Conservation (phyloP, 2,329 filamentous ascomycete genomes). For the Ophiocordyceps polyrhachis-furcata region DNA sequence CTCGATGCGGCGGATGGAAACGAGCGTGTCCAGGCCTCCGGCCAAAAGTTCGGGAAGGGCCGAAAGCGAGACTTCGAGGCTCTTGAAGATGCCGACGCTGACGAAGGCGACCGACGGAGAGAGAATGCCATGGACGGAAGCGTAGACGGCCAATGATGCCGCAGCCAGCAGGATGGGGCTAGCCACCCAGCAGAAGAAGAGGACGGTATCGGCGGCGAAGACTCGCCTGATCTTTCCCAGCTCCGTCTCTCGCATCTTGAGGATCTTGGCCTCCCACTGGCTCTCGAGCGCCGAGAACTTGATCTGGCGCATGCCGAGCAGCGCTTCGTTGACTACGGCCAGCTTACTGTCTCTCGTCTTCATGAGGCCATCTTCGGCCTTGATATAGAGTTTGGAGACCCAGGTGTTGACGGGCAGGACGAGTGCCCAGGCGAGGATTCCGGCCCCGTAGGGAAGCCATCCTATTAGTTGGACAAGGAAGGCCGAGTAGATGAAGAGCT, state of each 20-base stretch:
- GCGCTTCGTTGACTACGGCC: slow-evolving; percentile 54
- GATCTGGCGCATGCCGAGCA: slow-evolving; percentile 67
- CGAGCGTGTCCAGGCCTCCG: slow-evolving; percentile 49
- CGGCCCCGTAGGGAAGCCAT: slow-evolving; percentile 48
- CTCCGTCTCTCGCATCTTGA: slow-evolving; percentile 43
- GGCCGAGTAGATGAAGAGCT: slow-evolving; percentile 43
- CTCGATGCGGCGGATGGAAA: slow-evolving; percentile 56
- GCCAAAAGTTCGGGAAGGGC: slow-evolving; percentile 57
- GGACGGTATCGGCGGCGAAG: slow-evolving; percentile 42
- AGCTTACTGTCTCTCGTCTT: slow-evolving; percentile 59
- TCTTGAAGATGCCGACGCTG: slow-evolving; percentile 53
- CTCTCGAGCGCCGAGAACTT: slow-evolving; percentile 64
- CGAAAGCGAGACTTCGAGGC: slow-evolving; percentile 53
- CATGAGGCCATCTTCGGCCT: slow-evolving; percentile 52
- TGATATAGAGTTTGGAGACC: slow-evolving; percentile 44
- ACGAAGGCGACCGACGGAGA: slow-evolving; percentile 63
- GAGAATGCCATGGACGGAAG: slow-evolving; percentile 40
- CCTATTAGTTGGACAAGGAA: slow-evolving; percentile 55
- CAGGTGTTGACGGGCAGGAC: slow-evolving; percentile 51
- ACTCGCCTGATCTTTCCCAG: slow-evolving; percentile 46
- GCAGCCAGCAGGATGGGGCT: slow-evolving; percentile 58
- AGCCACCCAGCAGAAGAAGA: slow-evolving; percentile 52
- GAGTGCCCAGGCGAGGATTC: slow-evolving; percentile 43
- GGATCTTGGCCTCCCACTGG: slow-evolving; percentile 56
- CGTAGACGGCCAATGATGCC: slow-evolving; percentile 50